Base-by-base conservation (phyloP, 2,329 filamentous ascomycete species). In the Epichloe typhina region DNA sequence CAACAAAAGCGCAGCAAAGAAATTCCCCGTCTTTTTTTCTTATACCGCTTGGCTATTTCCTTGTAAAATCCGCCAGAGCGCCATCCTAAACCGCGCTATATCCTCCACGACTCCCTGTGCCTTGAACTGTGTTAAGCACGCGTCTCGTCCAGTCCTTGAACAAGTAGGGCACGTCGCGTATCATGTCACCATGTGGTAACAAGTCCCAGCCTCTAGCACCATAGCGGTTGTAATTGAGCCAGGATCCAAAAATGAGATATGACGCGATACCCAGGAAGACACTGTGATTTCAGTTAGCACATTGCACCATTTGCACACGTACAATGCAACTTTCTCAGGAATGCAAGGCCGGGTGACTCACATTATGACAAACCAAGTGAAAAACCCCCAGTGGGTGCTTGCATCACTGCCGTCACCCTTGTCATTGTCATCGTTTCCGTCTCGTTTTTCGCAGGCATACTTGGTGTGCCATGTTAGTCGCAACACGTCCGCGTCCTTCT, bases 211-310 rank as follows among this genome's bases (percentile, higher is more conserved):
- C 93, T 43, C 91, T 79, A 49, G 91, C 90, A 46, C 91, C 91
- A 68, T 95, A 95, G 55, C 90, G 86, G 72, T 89, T 96, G 76
- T 97, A 97, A 74, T 97, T 97, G 66, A 97, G 82, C 93, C 93
- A 98, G 19, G 90, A 95, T 56, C 91, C 90, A 63, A 97, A 97
- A 66, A 97, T 95, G 57, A 98, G 83, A 70, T 97, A 98, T 23
- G 90, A 73, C 2, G 93, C 88, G 40, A 82, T 84, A 44, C 80
- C 80, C 55, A 97, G 76, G 77, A 98, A 98, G 53, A 84, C 71
- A 58, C 90, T 95, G 57, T 19, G 35, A 3, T 31, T 11, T 26
- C 7, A 4, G 46, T 53, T 26, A 52, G 52, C 49, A 51, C 31
- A 33, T 9, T 9, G 5, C 12, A 21, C 21, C 33, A 19, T 35